A percentile compares a stretch with the other conserved stretches of the same genome.
phyloP scores from a whole-genome alignment of 1,284 basidiomycete species.

The Volvariella volvacea region DNA sequence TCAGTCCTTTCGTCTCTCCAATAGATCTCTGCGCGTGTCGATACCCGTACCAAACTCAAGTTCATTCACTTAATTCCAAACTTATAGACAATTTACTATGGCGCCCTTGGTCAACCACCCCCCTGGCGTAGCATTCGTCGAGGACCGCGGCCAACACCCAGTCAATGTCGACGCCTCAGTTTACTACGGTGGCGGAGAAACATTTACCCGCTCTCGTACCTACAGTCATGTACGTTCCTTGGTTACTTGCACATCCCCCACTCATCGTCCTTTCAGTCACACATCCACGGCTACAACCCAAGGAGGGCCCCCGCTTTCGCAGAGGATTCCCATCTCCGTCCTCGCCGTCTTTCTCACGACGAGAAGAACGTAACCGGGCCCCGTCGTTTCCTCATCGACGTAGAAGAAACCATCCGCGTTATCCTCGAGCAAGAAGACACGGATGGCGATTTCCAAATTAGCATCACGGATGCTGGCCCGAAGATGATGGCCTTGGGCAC shows the following conservation, averaged over 20 bases:
- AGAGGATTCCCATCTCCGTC: constrained; percentile 64
- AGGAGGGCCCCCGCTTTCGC: constrained; percentile 64
- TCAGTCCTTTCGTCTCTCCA: neutral
- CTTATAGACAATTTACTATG: constrained; percentile 24
- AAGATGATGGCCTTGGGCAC: constrained; percentile 96
- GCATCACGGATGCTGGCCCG: constrained; percentile 93
- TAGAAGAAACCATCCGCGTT: constrained; percentile 97
- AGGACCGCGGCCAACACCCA: constrained; percentile 47
- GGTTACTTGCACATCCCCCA: constrained; percentile 4
- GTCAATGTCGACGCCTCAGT: constrained; percentile 68
- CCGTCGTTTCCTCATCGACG: constrained; percentile 92
- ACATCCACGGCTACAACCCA: constrained; percentile 59
- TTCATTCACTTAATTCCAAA: constrained; percentile 3
- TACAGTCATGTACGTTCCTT: constrained; percentile 65
- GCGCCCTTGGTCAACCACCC: constrained; percentile 52
- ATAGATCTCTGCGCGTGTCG: neutral
- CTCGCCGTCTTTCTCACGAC: constrained; percentile 81
- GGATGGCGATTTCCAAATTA: constrained; percentile 95
- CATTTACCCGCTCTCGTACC: constrained; percentile 73
- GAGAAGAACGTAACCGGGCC: constrained; percentile 69
- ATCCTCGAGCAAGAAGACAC: constrained; percentile 98
- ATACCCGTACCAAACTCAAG: neutral
- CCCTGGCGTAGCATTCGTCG: constrained; percentile 57
- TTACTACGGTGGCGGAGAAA: constrained; percentile 77
- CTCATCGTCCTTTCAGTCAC: constrained; percentile 36